Evolutionary conservation across 2,329 filamentous ascomycete species (phyloP).

Genomic region (Chaetomiaceae sp.): DNA sequence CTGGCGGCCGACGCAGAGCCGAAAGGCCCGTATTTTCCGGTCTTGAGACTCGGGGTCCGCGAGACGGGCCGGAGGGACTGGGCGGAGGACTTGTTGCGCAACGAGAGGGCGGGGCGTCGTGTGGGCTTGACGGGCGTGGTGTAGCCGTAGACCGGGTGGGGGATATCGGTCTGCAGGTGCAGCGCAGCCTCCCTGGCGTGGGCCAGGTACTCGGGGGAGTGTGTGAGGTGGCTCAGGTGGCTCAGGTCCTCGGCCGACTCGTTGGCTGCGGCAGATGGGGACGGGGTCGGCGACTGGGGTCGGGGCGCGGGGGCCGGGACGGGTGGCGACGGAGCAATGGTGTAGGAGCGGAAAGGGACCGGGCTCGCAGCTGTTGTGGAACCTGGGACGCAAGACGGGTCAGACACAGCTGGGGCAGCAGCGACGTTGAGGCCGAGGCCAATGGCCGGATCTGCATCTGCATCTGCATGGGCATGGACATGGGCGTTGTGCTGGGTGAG

Average conservation of each 20-base stretch:
- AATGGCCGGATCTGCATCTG: conserved; percentile 21
- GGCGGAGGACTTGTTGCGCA: conserved; percentile 39
- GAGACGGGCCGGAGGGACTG: conserved; percentile 49
- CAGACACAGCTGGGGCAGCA: conserved; percentile 11
- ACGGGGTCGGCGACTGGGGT: too few relatives aligned
- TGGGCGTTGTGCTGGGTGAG: conserved; percentile 25
- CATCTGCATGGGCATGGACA: too few relatives aligned
- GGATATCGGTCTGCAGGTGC: conserved; percentile 21
- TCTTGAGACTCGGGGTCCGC: conserved; percentile 58
- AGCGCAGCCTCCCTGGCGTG: conserved; percentile 12
- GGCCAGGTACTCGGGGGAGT: conserved; percentile 14
- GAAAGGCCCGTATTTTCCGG: conserved; percentile 45
- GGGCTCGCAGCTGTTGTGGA: conserved; percentile 16
- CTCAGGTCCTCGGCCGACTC: conserved; percentile 6
- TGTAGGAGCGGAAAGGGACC: conserved; percentile 28
- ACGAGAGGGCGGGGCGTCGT: conserved; percentile 19
- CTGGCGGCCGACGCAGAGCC: conserved; percentile 53
- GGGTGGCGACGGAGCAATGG: conserved; percentile 31
- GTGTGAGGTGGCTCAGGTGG: conserved; percentile 5
- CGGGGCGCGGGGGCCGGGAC: conserved; percentile 11
- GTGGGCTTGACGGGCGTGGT: conserved; percentile 24
- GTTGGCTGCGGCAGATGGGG: conserved; percentile 14
- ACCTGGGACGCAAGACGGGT: conserved; percentile 7
- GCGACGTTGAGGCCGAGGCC: conserved; percentile 1
- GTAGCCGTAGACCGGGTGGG: conserved; percentile 20